Evolutionary conservation across 1,139 yeast species (phyloP).

Genomic region (Kurtzmaniella quercitrusa): DNA sequence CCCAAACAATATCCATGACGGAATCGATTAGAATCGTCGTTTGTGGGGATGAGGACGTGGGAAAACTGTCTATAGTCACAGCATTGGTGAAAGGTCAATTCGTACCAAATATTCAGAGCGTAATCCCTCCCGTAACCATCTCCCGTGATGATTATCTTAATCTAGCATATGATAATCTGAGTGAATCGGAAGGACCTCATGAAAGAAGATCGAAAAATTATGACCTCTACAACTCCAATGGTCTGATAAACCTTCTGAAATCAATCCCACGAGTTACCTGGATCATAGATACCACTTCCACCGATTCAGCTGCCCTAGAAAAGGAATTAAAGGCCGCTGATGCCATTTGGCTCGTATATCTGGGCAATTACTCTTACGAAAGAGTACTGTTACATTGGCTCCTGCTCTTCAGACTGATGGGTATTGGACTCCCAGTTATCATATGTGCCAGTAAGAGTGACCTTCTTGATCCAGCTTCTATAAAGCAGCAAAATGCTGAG

Average conservation of each 20-base stretch:
- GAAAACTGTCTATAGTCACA: slow-evolving; percentile 74
- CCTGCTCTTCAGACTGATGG: slow-evolving; percentile 86
- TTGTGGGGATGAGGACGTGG: slow-evolving; percentile 95
- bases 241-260: slow-evolving; percentile 20
- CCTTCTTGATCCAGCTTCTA: slow-evolving; percentile 16
- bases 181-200: slow-evolving; percentile 4
- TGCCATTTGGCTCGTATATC: slow-evolving; percentile 88
- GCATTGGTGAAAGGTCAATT: slow-evolving; percentile 77
- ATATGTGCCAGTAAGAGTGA: slow-evolving; percentile 85
- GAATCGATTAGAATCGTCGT: slow-evolving; percentile 72
- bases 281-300: slow-evolving; percentile 73
- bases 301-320: slow-evolving; percentile 58
- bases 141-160: slow-evolving; percentile 36
- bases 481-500: slow-evolving; percentile 47
- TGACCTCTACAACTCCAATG: slow-evolving; percentile 5
- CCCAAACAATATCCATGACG: not conserved
- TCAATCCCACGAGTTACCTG: slow-evolving; percentile 67
- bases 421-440: slow-evolving; percentile 89
- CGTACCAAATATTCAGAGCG: slow-evolving; percentile 69
- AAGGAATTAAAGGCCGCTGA: slow-evolving; percentile 79
- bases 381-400: slow-evolving; percentile 90
- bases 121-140: slow-evolving; percentile 79
- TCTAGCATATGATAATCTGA: slow-evolving; percentile 20
- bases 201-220: slow-evolving; percentile 5
- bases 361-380: slow-evolving; percentile 93